Evolutionary conservation across 75 land plant genomes (phyloP), one percentile per base, ranked within the genome.

Genomic region (Sequoia sempervirens): DNA sequence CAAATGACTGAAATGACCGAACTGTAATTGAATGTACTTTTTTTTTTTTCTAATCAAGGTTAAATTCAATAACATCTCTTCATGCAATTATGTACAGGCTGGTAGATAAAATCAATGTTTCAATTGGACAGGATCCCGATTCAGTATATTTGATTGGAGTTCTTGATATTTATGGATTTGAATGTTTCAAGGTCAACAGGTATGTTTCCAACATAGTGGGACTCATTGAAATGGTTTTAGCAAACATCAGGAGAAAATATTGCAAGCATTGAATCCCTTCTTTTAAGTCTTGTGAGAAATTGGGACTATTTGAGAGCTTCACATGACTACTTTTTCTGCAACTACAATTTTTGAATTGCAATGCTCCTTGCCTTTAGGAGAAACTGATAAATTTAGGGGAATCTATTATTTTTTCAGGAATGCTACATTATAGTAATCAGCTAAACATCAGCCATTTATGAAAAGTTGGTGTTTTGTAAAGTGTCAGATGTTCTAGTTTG

Each of bases 151-250:
- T 95, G 82, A 97, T 98, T 86, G 99, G 99, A 41, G 99, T 98
- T 68, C 95, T 98, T 83, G 99, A 98, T 78, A 98, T 98, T 47
- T 98, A 98, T 88, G 99, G 99, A 79, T 98, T 98, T 92, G 99
- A 98, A 88, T 96, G 97, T 82, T 98, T 98, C 85, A 91, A 93
- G 86, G 87, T 88, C 69, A 92, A 92, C 85, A 93, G 93, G 93
- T 93, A 89, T 36, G 43, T 30, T 80, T 52, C 13, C 58, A 43
- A 80, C 18, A 43, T 40, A 9, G 26, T 76, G 46, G 46, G 43
- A 76, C 80, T 26, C 26, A n/a, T 43, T 23, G 30, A 45, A 45
- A 28, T 45, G n/a, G 46, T 45, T 78, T 45, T 45, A 78, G 13
- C 80, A 78, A 78, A 78, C 28, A 45, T 45, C 26, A 30, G 32